A percentile compares a stretch with the other conserved stretches of the same genome.
These are phyloP conservation scores for Mortierella sp. DNA, from an alignment of 371 early-diverging fungal genomes.

Conservation along the genomic window DNA sequence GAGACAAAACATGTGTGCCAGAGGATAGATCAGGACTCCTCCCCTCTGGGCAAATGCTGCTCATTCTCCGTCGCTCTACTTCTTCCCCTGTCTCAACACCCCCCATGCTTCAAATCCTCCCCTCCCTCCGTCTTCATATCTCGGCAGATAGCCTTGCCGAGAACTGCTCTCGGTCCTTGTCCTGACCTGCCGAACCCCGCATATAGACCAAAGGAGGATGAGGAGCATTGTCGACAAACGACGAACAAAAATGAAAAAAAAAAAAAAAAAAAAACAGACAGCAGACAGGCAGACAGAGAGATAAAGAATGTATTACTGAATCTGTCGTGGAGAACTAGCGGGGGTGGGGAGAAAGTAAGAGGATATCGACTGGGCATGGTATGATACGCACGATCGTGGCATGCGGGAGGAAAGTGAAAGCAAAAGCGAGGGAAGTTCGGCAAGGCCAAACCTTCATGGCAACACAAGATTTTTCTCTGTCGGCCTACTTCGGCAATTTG, in stretches of 20 bases:
- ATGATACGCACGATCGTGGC: not conserved
- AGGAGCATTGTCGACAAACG: not conserved
- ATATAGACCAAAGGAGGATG: not conserved
- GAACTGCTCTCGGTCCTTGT: too few relatives aligned
- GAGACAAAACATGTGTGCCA: constrained; percentile 7
- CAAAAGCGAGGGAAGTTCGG: not conserved
- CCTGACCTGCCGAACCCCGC: too few relatives aligned
- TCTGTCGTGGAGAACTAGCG: not conserved
- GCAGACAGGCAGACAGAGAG: too few relatives aligned
- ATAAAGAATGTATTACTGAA: not conserved
- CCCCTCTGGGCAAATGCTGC: too few relatives aligned
- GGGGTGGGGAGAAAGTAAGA: not conserved
- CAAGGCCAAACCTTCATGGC: not conserved
- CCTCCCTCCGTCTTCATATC: too few relatives aligned
- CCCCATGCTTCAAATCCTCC: too few relatives aligned
- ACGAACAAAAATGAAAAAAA: constrained; percentile 1
- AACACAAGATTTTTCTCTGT: not conserved
- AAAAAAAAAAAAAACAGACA: not conserved
- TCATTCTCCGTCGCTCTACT: too few relatives aligned
- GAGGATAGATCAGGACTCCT: not conserved
- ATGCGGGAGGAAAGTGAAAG: too few relatives aligned
- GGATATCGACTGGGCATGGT: not conserved
- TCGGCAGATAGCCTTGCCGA: too few relatives aligned
- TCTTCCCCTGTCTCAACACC: too few relatives aligned
- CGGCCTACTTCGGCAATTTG: too few relatives aligned